Evolutionary conservation across 2,329 filamentous ascomycete genomes (phyloP), one percentile per base, ranked within the genome.

Genomic region (Septoria linicola): DNA sequence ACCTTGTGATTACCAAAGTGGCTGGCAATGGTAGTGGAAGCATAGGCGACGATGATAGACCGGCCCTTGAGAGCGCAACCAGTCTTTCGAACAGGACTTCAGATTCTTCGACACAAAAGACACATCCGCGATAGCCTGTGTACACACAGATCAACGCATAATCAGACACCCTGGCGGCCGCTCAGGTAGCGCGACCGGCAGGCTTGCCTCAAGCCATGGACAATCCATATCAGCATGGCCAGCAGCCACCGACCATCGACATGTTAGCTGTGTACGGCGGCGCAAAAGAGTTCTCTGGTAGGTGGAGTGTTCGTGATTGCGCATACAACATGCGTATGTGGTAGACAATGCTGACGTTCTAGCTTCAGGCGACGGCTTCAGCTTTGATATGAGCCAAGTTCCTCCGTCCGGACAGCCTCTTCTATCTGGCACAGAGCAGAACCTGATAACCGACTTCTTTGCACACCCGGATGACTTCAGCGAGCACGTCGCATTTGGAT

Each of bases 381-480:
- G 35, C 36, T 48, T 48, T 17, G 44, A 48, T 27, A 13, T 41
- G 16, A 39, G 25, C 25, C 44, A 48, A 20, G 17, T 39, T 20
- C 44, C 44, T 16, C 44, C 44, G 20, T 31, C 36, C 1, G 44
- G 44, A 8, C 44, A 48, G 27, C 44, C 50, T 20, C 50, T 53
- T n/a, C 34, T 53, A 5, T 47, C 46, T 14, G 46, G 46, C 30
- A 34, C 44, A 16, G 50, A 53, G 40, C 50, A 53, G 44, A 53
- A 44, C 25, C 36, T 53, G 44, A 47, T 53, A 23, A 47, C 46
- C 25, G 46, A 41, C 30, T 53, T 53, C 34, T 53, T 47, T 25
- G 39, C 46, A n/a, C 50, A 53, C 32, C 50, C 50, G 17, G 50
- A 53, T 16, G 50, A 53, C 13, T 53, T 53, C 44, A 53, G 23